phyloP scores from a whole-genome alignment of 306 rosid species.

The Sphenostylis stenocarpa region DNA sequence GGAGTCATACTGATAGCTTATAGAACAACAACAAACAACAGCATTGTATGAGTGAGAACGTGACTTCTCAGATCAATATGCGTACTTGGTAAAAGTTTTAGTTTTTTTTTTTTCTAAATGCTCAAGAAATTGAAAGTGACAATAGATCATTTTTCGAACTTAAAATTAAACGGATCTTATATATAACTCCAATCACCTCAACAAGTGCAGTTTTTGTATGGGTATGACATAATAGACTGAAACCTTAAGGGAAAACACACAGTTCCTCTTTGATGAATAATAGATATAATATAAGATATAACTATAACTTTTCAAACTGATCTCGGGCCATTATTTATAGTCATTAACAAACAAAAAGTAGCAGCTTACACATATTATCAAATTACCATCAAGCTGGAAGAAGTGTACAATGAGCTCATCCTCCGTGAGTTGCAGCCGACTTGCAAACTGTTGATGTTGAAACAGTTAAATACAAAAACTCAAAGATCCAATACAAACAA shows the following conservation, averaged over 20 bases:
- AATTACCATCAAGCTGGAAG: slow-evolving; percentile 86
- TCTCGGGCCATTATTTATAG: neutral
- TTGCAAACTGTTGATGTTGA: slow-evolving; percentile 56
- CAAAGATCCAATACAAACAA: neutral
- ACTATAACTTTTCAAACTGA: neutral
- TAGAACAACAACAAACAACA: neutral
- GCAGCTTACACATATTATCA: slow-evolving; percentile 41
- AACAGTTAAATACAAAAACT: slow-evolving; percentile 22
- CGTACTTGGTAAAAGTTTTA: neutral
- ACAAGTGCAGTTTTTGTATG: neutral
- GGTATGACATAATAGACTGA: neutral
- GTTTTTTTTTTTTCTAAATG: neutral
- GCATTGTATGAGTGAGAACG: neutral
- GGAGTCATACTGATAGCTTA: neutral
- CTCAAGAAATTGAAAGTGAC: neutral
- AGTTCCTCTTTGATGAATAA: slow-evolving; percentile 6
- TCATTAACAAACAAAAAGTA: slow-evolving; percentile 19
- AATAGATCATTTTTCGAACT: neutral
- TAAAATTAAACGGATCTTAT: neutral
- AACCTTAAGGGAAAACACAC: neutral
- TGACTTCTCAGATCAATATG: neutral
- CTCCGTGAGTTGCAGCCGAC: slow-evolving; percentile 86
- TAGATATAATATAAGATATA: neutral
- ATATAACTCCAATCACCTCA: neutral
- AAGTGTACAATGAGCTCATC: slow-evolving; percentile 78